Percentiles rank a stretch among this genome's conserved stretches.
phyloP scores from a whole-genome alignment of 2,329 filamentous ascomycete species.

The Aciculosporium take region DNA sequence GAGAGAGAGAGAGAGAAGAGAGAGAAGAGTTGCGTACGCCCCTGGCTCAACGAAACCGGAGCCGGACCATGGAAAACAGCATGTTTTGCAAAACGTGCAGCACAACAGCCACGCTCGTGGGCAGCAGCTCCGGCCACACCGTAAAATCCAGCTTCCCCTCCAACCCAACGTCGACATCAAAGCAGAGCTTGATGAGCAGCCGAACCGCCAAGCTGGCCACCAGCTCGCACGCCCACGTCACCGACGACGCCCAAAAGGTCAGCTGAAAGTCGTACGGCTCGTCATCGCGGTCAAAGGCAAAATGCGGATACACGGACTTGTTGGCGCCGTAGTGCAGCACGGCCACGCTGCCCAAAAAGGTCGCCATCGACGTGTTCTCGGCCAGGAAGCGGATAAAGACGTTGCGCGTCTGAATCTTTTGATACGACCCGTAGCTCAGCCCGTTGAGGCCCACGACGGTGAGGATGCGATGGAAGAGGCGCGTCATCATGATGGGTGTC shows the following conservation, averaged over 20 bases:
- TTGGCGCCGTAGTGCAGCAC: slow-evolving; percentile 54
- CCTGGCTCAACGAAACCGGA: slow-evolving; percentile 33
- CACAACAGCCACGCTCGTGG: slow-evolving; percentile 50
- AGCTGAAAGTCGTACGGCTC: slow-evolving; percentile 46
- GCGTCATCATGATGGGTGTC: slow-evolving; percentile 49
- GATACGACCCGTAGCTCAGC: slow-evolving; percentile 48
- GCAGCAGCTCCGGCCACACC: slow-evolving; percentile 53
- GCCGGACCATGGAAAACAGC: slow-evolving; percentile 53
- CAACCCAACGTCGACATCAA: slow-evolving; percentile 46
- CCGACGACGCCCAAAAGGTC: slow-evolving; percentile 47
- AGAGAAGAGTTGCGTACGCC: too few relatives aligned
- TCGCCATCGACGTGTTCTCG: slow-evolving; percentile 54
- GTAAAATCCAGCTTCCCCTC: slow-evolving; percentile 51
- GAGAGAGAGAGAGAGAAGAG: too few relatives aligned
- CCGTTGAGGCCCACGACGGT: slow-evolving; percentile 38
- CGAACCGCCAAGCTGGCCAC: slow-evolving; percentile 45
- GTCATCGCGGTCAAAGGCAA: slow-evolving; percentile 40
- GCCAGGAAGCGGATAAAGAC: slow-evolving; percentile 54
- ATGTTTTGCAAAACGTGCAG: slow-evolving; percentile 59
- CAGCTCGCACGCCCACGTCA: slow-evolving; percentile 56
- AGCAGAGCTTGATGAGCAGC: slow-evolving; percentile 41
- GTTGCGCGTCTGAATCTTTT: slow-evolving; percentile 51
- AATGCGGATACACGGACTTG: slow-evolving; percentile 55
- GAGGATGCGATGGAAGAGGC: slow-evolving; percentile 40
- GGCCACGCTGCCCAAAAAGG: slow-evolving; percentile 50